A percentile compares a stretch with the other conserved stretches of the same genome.
Conservation (phyloP, 495 filamentous ascomycete species). For the Tricharina praecox region DNA sequence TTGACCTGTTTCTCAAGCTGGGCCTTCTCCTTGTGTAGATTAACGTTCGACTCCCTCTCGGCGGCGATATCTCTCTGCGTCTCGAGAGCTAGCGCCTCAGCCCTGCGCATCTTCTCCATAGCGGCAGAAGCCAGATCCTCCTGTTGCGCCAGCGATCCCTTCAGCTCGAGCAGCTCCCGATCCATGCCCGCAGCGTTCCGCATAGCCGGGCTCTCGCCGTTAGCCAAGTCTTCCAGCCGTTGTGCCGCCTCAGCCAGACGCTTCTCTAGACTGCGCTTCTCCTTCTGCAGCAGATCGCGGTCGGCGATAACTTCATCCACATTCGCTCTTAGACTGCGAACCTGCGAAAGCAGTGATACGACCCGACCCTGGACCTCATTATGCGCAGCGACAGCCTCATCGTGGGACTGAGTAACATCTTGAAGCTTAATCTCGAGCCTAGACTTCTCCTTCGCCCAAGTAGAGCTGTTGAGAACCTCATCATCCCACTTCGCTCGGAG, state of each 20-base stretch:
- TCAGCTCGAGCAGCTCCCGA: slow-evolving; percentile 77
- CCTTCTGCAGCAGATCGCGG: slow-evolving; percentile 65
- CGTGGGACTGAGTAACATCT: slow-evolving; percentile 72
- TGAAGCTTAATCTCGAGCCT: slow-evolving; percentile 80
- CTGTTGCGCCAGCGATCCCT: slow-evolving; percentile 74
- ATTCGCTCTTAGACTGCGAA: slow-evolving; percentile 62
- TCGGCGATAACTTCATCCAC: slow-evolving; percentile 77
- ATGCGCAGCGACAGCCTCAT: slow-evolving; percentile 83
- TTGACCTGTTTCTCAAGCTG: slow-evolving; percentile 77
- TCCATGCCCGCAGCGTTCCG: slow-evolving; percentile 83
- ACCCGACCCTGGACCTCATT: slow-evolving; percentile 89
- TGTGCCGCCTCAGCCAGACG: slow-evolving; percentile 77
- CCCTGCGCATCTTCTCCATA: slow-evolving; percentile 94
- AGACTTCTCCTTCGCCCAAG: slow-evolving; percentile 96
- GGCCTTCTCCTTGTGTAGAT: slow-evolving; percentile 83
- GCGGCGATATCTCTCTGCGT: slow-evolving; percentile 88
- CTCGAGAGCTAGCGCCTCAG: slow-evolving; percentile 73
- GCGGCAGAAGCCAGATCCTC: slow-evolving; percentile 86
- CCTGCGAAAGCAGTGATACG: slow-evolving; percentile 78
- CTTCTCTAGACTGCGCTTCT: slow-evolving; percentile 78
- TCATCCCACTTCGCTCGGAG: slow-evolving; percentile 96
- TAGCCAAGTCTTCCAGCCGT: slow-evolving; percentile 77
- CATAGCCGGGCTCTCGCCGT: slow-evolving; percentile 74
- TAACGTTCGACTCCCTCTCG: slow-evolving; percentile 67
- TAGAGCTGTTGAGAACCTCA: slow-evolving; percentile 91